Conservation (phyloP, 1,284 basidiomycete species). For the Leccinum fuscescens region DNA sequence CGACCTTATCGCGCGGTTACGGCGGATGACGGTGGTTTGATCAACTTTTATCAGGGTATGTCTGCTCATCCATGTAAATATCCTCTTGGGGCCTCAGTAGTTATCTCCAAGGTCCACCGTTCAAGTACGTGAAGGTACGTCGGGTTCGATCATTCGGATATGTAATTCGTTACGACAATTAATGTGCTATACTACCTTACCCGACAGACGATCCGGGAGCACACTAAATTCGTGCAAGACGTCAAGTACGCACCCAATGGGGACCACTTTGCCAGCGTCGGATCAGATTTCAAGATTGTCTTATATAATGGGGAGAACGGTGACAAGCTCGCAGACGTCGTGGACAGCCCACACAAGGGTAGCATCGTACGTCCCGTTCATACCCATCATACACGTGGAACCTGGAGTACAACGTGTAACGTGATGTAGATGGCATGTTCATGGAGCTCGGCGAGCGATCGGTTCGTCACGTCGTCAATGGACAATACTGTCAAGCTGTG, state of each 20-base stretch:
- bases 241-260: constrained; percentile 83
- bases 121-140: constrained; percentile 81
- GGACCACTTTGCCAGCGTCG: constrained; percentile 84
- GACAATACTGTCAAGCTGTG: constrained; percentile 90
- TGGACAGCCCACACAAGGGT: constrained; percentile 67
- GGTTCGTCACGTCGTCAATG: constrained; percentile 79
- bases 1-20: constrained; percentile 91
- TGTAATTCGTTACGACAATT: background rate
- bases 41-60: constrained; percentile 79
- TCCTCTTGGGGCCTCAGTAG: background rate
- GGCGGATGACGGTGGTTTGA: constrained; percentile 78
- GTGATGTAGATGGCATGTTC: constrained; percentile 65
- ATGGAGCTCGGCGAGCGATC: constrained; percentile 76
- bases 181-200: background rate
- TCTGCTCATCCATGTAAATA: background rate
- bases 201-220: constrained; percentile 76
- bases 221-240: constrained; percentile 94
- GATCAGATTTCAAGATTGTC: constrained; percentile 88
- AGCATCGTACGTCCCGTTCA: constrained; percentile 59
- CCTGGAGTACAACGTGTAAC: background rate
- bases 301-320: constrained; percentile 92
- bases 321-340: constrained; percentile 70
- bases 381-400: background rate
- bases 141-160: background rate
- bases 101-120: constrained; percentile 64